A percentile compares a stretch with the other conserved stretches of the same genome.
Conservation (phyloP, 202 grass and related monocot genomes). For the Saccharum hybrid region DNA sequence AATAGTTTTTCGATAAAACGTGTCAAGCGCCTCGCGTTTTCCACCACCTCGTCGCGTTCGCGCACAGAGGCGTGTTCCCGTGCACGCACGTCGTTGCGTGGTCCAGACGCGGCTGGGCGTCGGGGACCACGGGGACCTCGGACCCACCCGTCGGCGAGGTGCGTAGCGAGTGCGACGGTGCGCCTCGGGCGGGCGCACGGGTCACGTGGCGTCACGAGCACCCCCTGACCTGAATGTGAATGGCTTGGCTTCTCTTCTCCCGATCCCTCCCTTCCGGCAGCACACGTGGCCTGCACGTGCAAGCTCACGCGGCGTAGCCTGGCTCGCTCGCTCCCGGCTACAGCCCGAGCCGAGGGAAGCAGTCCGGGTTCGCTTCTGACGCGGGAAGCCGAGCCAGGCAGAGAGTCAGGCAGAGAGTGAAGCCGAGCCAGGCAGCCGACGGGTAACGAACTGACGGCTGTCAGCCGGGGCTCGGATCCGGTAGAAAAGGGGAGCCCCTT, state of each 20-base stretch:
- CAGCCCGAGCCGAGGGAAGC: not conserved
- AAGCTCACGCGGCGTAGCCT: constrained; percentile 9
- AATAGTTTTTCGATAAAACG: constrained; percentile 13
- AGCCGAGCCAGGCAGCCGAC: not conserved
- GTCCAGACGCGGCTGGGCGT: not conserved
- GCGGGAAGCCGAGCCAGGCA: no score
- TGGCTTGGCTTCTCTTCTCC: not conserved
- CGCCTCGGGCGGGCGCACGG: constrained; percentile 36
- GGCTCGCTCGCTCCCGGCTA: not conserved
- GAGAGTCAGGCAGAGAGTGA: not conserved
- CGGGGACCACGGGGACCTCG: accelerated
- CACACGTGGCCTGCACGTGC: constrained; percentile 46
- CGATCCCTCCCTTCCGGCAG: not conserved
- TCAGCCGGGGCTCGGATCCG: not conserved
- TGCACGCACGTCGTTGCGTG: no score
- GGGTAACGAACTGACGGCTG: no score
- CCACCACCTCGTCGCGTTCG: not conserved
- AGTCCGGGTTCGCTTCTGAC: no score
- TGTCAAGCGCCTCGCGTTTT: constrained; percentile 49
- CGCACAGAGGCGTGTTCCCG: no score
- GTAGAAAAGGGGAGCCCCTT: not conserved
- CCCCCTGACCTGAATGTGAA: constrained; percentile 26
- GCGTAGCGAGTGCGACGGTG: accelerated
- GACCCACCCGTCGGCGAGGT: not conserved
- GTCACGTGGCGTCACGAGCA: constrained; percentile 60